A percentile compares a stretch with the other conserved stretches of the same genome.
Conservation (phyloP, 148 eudicot species). For the Fagopyrum homotropicum region DNA sequence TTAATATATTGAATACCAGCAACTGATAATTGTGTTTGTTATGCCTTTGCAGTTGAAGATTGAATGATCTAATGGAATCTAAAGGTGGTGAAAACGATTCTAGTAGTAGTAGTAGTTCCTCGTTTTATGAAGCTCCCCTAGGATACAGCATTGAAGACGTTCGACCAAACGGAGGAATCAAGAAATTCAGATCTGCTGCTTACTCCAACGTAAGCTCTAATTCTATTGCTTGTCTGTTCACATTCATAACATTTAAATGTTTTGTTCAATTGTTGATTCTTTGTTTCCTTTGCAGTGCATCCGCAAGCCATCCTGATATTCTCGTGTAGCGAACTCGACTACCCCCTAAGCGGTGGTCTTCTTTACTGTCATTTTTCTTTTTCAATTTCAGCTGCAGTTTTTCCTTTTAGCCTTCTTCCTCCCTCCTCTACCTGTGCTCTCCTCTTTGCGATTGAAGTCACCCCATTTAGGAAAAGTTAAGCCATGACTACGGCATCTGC, state of each 20-base stretch:
- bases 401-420: conserved; percentile 18
- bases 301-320: conserved; percentile 78
- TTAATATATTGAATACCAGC: background rate
- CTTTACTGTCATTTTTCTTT: conserved; percentile 14
- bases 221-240: background rate
- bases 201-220: conserved; percentile 55
- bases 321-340: conserved; percentile 12
- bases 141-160: conserved; percentile 64
- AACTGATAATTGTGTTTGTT: background rate
- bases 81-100: conserved; percentile 84
- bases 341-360: conserved; percentile 27
- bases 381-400: conserved; percentile 20
- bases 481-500: conserved; percentile 54
- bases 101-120: conserved; percentile 37
- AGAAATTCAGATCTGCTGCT: conserved; percentile 59
- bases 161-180: conserved; percentile 61
- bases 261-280: background rate
- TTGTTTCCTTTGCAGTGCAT: conserved; percentile 52
- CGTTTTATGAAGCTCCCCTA: conserved; percentile 39
- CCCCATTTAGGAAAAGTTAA: conserved; percentile 15
- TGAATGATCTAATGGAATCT: conserved; percentile 86
- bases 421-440: conserved; percentile 25
- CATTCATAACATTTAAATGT: background rate
- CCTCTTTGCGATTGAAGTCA: conserved; percentile 23
- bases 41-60: conserved; percentile 5